Conservation (phyloP, 2,329 filamentous ascomycete genomes). For the Talaromyces sp. region DNA sequence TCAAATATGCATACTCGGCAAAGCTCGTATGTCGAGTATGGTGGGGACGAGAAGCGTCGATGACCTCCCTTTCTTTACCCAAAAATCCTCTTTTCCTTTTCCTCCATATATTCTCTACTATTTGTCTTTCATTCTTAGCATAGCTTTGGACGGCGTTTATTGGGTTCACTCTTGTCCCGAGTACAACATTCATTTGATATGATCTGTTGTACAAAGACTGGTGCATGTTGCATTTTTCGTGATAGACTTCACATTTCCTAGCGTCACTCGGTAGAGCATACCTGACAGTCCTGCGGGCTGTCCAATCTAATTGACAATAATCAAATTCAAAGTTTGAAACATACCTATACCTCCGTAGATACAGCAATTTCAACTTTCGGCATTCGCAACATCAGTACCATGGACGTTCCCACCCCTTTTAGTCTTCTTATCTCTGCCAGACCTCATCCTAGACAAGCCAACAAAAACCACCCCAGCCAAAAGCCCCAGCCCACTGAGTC, state of each 20-base stretch:
- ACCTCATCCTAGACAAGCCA: too few species aligned
- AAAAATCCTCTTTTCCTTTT: neutral
- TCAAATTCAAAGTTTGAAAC: neutral
- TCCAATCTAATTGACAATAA: neutral
- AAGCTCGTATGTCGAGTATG: conserved; percentile 36
- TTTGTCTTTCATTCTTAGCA: neutral
- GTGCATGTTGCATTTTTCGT: neutral
- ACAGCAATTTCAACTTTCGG: too few species aligned
- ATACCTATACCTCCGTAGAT: neutral
- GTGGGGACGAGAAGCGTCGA: conserved; percentile 23
- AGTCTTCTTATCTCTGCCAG: too few species aligned
- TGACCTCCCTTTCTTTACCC: neutral
- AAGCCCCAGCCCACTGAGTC: neutral
- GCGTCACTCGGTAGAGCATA: neutral
- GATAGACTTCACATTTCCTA: neutral
- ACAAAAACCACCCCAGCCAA: neutral
- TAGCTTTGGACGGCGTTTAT: conserved; percentile 1
- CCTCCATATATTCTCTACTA: neutral
- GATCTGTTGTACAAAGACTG: conserved; percentile 3
- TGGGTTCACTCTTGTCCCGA: neutral
- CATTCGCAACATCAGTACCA: too few species aligned
- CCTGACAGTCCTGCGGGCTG: neutral
- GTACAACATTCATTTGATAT: conserved; percentile 7
- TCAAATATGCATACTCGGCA: conserved; percentile 19
- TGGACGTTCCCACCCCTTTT: too few species aligned